Base-by-base conservation (phyloP, 177 flowering plant genomes). In the Tripterygium wilfordii region DNA sequence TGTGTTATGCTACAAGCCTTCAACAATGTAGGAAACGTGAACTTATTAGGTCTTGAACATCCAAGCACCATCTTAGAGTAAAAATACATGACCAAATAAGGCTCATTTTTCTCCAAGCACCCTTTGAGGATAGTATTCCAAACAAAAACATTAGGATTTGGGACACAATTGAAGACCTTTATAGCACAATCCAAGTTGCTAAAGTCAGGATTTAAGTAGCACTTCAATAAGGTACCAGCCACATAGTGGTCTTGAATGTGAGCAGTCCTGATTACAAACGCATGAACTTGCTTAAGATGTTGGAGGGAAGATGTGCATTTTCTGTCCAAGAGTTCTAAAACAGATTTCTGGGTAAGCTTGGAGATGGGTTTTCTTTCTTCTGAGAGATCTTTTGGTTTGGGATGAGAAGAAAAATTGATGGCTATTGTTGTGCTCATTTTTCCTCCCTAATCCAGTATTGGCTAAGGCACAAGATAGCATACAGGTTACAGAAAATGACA, bases 81-180 rank as follows among this genome's bases (percentile, higher is more conserved):
- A 19, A 65, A 55, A 0, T 10, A 41, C 4, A 79, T 46, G 14
- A 68, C 76, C 30, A 58, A 31, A 1, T 39, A 31, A 0, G 69
- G 64, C 17, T 70, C 64, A 22, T 63, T 53, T 48, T 65, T 65
- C 8, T 69, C 62, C 5, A 76, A 10, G 51, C 63, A 76, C 13
- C 60, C 80, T 54, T 67, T 71, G 29, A 77, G 67, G 33, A 69
- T 19, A 29, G 54, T 54, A 50, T 79, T 79, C 68, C 69, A 76
- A 0, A 71, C 51, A 53, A 76, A 79, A 20, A 62, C 64, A 45
- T 79, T 67, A 17, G 78, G 79, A 0, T 46, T 49, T 4, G 60
- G 58, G 20, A 73, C 53, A 45, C 44, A 49, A 6, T 56, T 42
- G 23, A 75, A 70, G 37, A 73, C 77, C 48, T 52, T 54, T 15